Evolutionary conservation across 2,329 filamentous ascomycete species (phyloP), one percentile per base, ranked within the genome.

Genomic region (Dothidotthia symphoricarpi): DNA sequence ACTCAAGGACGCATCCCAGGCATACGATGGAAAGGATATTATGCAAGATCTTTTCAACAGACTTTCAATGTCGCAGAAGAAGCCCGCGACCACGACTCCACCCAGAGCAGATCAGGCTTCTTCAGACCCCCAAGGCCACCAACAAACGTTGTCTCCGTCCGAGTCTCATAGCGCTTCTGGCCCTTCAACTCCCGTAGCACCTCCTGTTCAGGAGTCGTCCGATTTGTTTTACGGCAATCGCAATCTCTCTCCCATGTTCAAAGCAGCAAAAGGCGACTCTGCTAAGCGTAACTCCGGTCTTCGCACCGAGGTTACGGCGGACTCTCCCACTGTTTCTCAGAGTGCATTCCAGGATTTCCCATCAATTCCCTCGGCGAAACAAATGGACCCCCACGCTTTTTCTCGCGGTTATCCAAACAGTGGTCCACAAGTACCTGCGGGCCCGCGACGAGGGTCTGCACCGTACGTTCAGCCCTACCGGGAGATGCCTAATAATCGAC

Each of bases 241-340:
- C 27, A 75, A 75, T 43, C 69, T 75, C 24, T 73, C 72, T 3
- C 70, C 71, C 3, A 45, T 75, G 16, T 75, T 75, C 63, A 69
- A 73, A 47, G 70, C 71, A 22, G 69, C 69, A 11, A 68, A 70
- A 37, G 51, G 56, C n/a, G 69, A 73, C 27, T 64, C 68, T 10
- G 52, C 64, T 4, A 60, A 65, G 30, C 69, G 67, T 24, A 67
- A 69, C 19, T 73, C 71, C 22, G 59, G 62, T 33, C 61, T 73
- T 8, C 69, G 70, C 12, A 70, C 71, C 22, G 69, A 73, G 39
- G 55, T 72, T 28, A 64, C 57, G 8, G 57, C 61, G 10, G 56
- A 61, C 36, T 63, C 61, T 16, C 58, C 63, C 8, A 30, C 54
- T 12, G 36, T 56, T 13, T 38, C 49, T 13, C 58, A 59, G 27